Evolutionary conservation across 2,329 filamentous ascomycete species (phyloP).

Genomic region (Tolypocladium pustulatum): DNA sequence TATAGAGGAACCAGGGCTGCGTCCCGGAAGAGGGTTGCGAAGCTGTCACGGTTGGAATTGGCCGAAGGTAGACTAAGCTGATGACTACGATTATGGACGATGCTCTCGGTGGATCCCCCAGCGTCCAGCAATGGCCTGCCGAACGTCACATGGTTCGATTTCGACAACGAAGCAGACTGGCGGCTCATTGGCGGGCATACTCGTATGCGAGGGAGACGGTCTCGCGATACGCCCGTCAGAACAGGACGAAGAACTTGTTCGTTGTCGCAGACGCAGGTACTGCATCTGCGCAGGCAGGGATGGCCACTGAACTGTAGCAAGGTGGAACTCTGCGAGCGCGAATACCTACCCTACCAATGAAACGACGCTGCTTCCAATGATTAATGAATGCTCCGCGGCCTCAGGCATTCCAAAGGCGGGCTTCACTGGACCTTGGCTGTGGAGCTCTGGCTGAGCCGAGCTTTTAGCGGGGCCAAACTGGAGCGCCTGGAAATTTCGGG

Average conservation of each 20-base stretch:
- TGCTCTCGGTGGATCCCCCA: not conserved
- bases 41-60: not conserved
- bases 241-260: not conserved
- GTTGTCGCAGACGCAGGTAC: not conserved
- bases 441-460: not conserved
- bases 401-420: constrained; percentile 1
- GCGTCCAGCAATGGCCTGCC: not conserved
- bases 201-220: not conserved
- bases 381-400: not conserved
- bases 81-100: not conserved
- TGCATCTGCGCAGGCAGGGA: not conserved
- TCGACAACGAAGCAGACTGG: not conserved
- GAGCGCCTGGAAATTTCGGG: constrained; percentile 18
- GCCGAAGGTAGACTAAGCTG: not conserved
- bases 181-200: not conserved
- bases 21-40: not conserved
- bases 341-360: not conserved
- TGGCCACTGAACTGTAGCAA: not conserved
- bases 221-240: not conserved
- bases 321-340: not conserved
- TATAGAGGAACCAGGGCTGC: too few species aligned
- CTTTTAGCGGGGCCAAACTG: constrained; percentile 2
- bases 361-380: not conserved
- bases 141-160: not conserved
- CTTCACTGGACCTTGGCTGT: not conserved